phyloP scores from a whole-genome alignment of 306 rosid genomes.

The Morella rubra region DNA sequence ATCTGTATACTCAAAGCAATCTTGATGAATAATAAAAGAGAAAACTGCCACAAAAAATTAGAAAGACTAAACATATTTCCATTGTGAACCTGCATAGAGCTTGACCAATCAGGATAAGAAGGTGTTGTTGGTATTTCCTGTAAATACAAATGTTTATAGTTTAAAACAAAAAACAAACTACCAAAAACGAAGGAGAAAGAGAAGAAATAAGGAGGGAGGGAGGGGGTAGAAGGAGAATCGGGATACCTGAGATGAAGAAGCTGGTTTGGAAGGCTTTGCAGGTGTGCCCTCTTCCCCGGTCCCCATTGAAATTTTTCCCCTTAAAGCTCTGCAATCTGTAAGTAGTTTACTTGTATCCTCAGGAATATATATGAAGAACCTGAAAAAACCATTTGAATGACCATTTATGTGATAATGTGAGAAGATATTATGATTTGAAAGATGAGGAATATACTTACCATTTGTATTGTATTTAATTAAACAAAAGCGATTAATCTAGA shows the following conservation, averaged over 20 bases:
- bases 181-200: not conserved
- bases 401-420: constrained; percentile 19
- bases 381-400: constrained; percentile 25
- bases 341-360: constrained; percentile 22
- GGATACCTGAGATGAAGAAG: constrained; percentile 65
- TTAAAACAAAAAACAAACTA: not conserved
- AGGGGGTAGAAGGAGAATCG: not conserved
- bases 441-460: constrained; percentile 3
- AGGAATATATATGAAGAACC: constrained; percentile 33
- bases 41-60: not conserved
- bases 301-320: constrained; percentile 57
- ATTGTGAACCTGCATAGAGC: constrained; percentile 78
- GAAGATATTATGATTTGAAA: not conserved
- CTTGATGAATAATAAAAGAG: constrained; percentile 11
- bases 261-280: constrained; percentile 70
- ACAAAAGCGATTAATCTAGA: constrained; percentile 8
- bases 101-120: constrained; percentile 92
- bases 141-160: constrained; percentile 6
- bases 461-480: not conserved
- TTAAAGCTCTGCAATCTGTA: constrained; percentile 23
- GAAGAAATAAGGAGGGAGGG: not conserved
- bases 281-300: constrained; percentile 85
- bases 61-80: constrained; percentile 19
- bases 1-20: constrained; percentile 11
- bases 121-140: constrained; percentile 73